Evolutionary conservation across 805 yeast species (phyloP), one percentile per base, ranked within the genome.

Genomic region (Saccharomycopsis sp.): DNA sequence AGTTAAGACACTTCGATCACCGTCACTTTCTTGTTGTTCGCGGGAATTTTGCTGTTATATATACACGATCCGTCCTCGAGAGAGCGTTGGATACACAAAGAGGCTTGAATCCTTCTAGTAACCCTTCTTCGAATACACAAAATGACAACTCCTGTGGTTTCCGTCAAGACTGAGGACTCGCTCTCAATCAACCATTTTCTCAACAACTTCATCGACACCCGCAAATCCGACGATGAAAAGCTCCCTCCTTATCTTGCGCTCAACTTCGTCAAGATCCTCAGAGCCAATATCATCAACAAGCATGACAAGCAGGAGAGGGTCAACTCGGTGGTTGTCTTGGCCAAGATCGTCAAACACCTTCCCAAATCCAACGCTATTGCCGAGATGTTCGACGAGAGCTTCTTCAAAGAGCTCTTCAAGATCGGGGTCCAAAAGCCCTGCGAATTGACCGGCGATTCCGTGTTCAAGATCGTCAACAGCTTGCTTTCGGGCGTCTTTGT

Each of bases 281-380:
- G 73, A 59, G 53, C 68, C 12, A 75, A 78, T 52, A 76, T 81
- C 35, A 64, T 77, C 58, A 58, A 56, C 42, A 79, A 80, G 14
- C 71, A 71, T 54, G 80, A 77, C 59, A 78, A 77, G 57, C 76
- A 77, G 54, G 85, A 81, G 58, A 75, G 76, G 62, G 75, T 78
- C 53, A 81, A 79, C 67, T 74, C 81, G 1, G 77, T 83, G 8
- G 78, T 79, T 1, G 82, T 82, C 2, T 68, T 84, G 34, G 80
- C 85, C 35, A 80, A 77, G 62, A 70, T 80, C 25, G 68, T 82
- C 51, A 84, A 81, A 50, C 69, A 72, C 22, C 75, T 78, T 3
- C 79, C 82, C 2, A 67, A 68, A 20, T 69, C 72, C 19, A 70
- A 74, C 29, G 72, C 68, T 3, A 71, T 75, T 59, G 59, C 68